phyloP scores from a whole-genome alignment of 2,329 filamentous ascomycete genomes.

The Pestalotiopsis sp. region DNA sequence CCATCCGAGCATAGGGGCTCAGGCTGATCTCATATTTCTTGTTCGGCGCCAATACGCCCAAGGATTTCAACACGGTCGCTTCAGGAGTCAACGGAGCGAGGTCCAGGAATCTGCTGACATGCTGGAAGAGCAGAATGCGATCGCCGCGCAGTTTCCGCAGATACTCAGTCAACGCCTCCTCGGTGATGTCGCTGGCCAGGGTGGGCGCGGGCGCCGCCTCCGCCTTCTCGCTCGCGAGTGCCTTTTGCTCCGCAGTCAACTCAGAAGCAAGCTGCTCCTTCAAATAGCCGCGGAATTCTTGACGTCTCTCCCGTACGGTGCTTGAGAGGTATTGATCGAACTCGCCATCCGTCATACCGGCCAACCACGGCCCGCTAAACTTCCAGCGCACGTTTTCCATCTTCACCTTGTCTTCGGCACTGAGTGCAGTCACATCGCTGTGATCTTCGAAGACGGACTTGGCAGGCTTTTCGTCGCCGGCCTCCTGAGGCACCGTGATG shows the following conservation, averaged over 20 bases:
- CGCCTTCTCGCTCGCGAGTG: conserved; percentile 42
- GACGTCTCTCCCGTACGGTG: conserved; percentile 54
- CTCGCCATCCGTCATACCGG: conserved; percentile 62
- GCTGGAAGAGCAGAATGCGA: conserved; percentile 50
- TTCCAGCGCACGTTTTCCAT: conserved; percentile 62
- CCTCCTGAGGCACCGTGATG: conserved; percentile 56
- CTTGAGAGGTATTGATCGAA: conserved; percentile 60
- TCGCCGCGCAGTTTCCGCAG: conserved; percentile 56
- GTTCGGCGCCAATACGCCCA: conserved; percentile 22
- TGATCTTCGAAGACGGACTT: conserved; percentile 64
- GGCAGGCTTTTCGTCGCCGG: conserved; percentile 26
- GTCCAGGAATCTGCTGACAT: conserved; percentile 65
- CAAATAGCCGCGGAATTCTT: conserved; percentile 58
- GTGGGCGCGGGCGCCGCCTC: conserved; percentile 32
- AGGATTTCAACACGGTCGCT: conserved; percentile 26
- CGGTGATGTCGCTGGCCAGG: conserved; percentile 45
- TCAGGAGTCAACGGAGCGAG: conserved; percentile 52
- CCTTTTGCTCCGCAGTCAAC: conserved; percentile 40
- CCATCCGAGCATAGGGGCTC: conserved; percentile 52
- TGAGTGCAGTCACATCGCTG: conserved; percentile 53
- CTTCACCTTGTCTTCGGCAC: conserved; percentile 33
- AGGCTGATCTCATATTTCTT: conserved; percentile 27
- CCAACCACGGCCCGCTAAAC: conserved; percentile 68
- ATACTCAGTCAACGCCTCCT: conserved; percentile 54
- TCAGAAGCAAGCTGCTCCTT: conserved; percentile 50